Percentiles rank a stretch among this genome's conserved stretches.
Evolutionary conservation across 768 basidiomycete genomes (phyloP).

Genomic region (Pisolithus marmoratus): DNA sequence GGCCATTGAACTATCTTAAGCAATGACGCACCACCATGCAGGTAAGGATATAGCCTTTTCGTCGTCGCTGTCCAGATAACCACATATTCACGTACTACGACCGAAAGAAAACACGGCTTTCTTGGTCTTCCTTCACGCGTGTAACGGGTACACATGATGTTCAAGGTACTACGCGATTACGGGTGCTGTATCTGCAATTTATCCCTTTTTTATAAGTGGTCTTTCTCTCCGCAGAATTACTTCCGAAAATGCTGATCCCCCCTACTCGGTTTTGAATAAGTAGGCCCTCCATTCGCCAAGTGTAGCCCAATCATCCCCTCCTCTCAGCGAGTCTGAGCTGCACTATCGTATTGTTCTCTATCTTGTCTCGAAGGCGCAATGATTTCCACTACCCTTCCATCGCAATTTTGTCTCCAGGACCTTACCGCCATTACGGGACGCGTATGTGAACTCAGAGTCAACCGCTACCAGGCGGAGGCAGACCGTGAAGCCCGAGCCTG

Average conservation of each 20-base stretch:
- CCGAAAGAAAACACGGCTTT: constrained; percentile 21
- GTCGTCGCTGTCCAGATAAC: neutral
- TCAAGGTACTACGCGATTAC: constrained; percentile 24
- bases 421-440: constrained; percentile 31
- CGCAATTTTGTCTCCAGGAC: constrained; percentile 32
- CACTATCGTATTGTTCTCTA: constrained; percentile 9
- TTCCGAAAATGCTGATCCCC: constrained; percentile 15
- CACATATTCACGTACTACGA: constrained; percentile 13
- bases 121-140: constrained; percentile 23
- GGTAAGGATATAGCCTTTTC: neutral
- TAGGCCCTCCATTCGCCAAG: constrained; percentile 10
- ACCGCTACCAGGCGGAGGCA: constrained; percentile 27
- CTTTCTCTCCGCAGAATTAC: constrained; percentile 15
- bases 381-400: constrained; percentile 27
- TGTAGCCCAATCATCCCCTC: constrained; percentile 7
- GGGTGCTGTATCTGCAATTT: constrained; percentile 18
- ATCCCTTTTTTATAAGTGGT: constrained; percentile 18
- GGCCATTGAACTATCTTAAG: constrained; percentile 2
- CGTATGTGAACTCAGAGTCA: constrained; percentile 32
- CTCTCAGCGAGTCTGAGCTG: constrained; percentile 25
- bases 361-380: constrained; percentile 16
- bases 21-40: neutral
- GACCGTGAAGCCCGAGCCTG: constrained; percentile 28
- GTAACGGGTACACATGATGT: constrained; percentile 25
- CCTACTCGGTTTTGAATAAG: constrained; percentile 24